phyloP scores from a whole-genome alignment of 2,329 filamentous ascomycete species.

The Chrysosphaeria jannelii region DNA sequence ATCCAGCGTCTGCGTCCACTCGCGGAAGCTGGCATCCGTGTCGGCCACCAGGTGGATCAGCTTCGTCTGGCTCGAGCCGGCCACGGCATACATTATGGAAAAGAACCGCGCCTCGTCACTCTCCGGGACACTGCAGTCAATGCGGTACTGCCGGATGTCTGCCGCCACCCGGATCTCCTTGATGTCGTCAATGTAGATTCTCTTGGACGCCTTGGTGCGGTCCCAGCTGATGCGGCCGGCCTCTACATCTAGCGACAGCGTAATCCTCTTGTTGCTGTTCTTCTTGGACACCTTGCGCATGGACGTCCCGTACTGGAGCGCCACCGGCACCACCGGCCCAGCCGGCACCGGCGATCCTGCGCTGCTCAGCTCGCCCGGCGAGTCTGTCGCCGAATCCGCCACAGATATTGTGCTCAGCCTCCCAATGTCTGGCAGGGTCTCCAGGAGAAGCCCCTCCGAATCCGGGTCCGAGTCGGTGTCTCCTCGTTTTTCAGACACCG shows the following conservation, averaged over 20 bases:
- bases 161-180: slow-evolving; percentile 60
- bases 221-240: slow-evolving; percentile 77
- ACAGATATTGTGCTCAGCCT: no score
- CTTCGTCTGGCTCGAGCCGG: slow-evolving; percentile 56
- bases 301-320: slow-evolving; percentile 47
- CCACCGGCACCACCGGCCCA: slow-evolving; percentile 45
- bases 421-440: slow-evolving; percentile 15
- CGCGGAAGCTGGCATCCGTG: slow-evolving; percentile 34
- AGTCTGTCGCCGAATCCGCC: no score
- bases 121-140: slow-evolving; percentile 45
- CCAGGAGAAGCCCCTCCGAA: slow-evolving; percentile 27
- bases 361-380: slow-evolving; percentile 8
- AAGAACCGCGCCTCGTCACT: slow-evolving; percentile 49
- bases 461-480: slow-evolving; percentile 15
- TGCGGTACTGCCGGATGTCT: slow-evolving; percentile 67
- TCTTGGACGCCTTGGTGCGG: slow-evolving; percentile 44
- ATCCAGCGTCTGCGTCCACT: slow-evolving; percentile 66
- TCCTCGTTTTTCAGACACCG: slow-evolving; percentile 30
- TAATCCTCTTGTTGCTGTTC: slow-evolving; percentile 47
- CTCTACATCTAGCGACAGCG: slow-evolving; percentile 45
- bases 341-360: slow-evolving; percentile 7
- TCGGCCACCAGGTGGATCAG: slow-evolving; percentile 68
- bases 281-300: slow-evolving; percentile 72
- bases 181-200: slow-evolving; percentile 84
- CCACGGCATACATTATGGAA: slow-evolving; percentile 61